Conservation (phyloP, 371 early-diverging fungal species). For the Mortierella sp. region DNA sequence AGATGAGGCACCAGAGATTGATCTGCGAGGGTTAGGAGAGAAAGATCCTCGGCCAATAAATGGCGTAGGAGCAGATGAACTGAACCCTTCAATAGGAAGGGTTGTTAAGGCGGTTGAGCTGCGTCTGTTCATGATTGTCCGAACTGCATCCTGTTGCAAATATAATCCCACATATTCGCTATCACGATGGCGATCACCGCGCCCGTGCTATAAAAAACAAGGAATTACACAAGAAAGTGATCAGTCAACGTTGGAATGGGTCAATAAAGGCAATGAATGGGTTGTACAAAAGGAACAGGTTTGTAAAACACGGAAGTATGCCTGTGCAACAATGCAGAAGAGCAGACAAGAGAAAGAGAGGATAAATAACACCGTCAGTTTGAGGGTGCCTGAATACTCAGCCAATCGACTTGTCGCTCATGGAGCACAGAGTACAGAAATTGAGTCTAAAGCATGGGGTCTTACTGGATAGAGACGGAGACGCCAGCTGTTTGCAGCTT, state of each 20-base stretch:
- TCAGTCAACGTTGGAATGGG: neutral
- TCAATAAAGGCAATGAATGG: neutral
- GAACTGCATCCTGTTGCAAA: slow-evolving; percentile 39
- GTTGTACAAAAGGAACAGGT: neutral
- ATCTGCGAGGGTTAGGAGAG: slow-evolving; percentile 31
- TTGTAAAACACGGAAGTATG: slow-evolving; percentile 11
- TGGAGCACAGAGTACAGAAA: neutral
- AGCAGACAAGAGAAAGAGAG: slow-evolving; percentile 13
- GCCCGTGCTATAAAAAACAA: slow-evolving; percentile 41
- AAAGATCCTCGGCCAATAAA: slow-evolving; percentile 25
- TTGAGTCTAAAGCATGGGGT: neutral
- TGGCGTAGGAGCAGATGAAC: slow-evolving; percentile 32
- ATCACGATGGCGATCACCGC: slow-evolving; percentile 54
- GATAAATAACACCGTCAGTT: slow-evolving; percentile 43
- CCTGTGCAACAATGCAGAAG: slow-evolving; percentile 12
- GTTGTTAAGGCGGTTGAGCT: slow-evolving; percentile 8
- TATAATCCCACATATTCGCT: slow-evolving; percentile 52
- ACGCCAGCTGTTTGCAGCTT: slow-evolving; percentile 35
- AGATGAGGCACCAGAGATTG: slow-evolving; percentile 33
- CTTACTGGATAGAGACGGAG: slow-evolving; percentile 56
- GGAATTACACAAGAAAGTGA: neutral
- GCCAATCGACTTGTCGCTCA: slow-evolving; percentile 5
- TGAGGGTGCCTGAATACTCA: slow-evolving; percentile 24
- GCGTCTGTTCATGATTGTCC: slow-evolving; percentile 21
- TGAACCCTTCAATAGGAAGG: neutral